Conservation (phyloP, 495 filamentous ascomycete genomes). For the Emericellopsis terricola region DNA sequence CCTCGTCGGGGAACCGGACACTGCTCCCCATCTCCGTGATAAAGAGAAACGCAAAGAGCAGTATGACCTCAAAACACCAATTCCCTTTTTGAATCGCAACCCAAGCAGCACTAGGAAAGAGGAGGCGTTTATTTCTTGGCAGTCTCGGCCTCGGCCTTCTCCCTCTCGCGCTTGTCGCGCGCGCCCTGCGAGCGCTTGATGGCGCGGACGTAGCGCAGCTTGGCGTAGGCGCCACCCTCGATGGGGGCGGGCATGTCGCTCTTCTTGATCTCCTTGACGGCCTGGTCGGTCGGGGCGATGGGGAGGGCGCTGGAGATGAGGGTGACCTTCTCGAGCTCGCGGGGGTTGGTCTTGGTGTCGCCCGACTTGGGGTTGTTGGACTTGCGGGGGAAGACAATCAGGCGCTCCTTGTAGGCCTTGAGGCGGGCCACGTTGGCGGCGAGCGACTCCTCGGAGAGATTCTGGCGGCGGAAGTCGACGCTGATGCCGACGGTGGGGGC, state of each 20-base stretch:
- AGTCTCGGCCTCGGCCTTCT: slow-evolving; percentile 75
- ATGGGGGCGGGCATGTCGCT: slow-evolving; percentile 56
- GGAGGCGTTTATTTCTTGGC: slow-evolving; percentile 62
- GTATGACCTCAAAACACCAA: slow-evolving; percentile 3
- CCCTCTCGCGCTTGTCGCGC: slow-evolving; percentile 85
- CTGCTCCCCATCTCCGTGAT: neutral
- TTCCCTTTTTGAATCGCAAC: slow-evolving; percentile 2
- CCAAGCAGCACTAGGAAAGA: neutral
- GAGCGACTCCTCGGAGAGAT: slow-evolving; percentile 88
- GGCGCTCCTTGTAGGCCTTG: slow-evolving; percentile 80
- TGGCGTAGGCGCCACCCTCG: slow-evolving; percentile 66
- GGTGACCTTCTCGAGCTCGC: slow-evolving; percentile 49
- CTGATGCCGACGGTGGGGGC: slow-evolving; percentile 91
- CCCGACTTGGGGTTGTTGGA: slow-evolving; percentile 76
- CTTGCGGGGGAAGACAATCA: slow-evolving; percentile 97
- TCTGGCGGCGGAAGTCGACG: slow-evolving; percentile 89
- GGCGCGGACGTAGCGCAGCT: slow-evolving; percentile 68
- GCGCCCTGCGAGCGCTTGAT: slow-evolving; percentile 65
- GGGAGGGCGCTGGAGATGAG: slow-evolving; percentile 42
- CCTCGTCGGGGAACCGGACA: slow-evolving; percentile 1
- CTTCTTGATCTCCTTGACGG: slow-evolving; percentile 64
- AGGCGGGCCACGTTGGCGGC: slow-evolving; percentile 88
- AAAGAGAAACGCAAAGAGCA: slow-evolving; percentile 1
- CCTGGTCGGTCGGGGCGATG: slow-evolving; percentile 45
- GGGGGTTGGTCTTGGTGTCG: slow-evolving; percentile 80